Evolutionary conservation across 176 grass and related monocot genomes (phyloP).

Genomic region (Zea mays): Zm-B73-REFERENCE-NAM-5.0 NC_050101.1:92192001-92192500

Average conservation of each 20-base stretch:
- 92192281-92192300: neutral
- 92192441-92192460: constrained; percentile 46
- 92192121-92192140: constrained; percentile 1
- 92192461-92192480: constrained; percentile 11
- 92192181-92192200: neutral
- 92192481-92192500: neutral
- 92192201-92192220: neutral
- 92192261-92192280: neutral
- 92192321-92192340: neutral
- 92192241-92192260: neutral
- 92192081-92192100: neutral
- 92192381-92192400: constrained; percentile 73
- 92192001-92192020: neutral
- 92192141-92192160: neutral
- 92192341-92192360: constrained; percentile 32
- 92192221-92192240: constrained; percentile 4
- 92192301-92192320: neutral
- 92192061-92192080: neutral
- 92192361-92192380: constrained; percentile 75
- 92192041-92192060: neutral
- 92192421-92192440: constrained; percentile 87
- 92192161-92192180: neutral
- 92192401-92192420: constrained; percentile 67
- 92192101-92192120: neutral
- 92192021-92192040: neutral